A percentile compares a stretch with the other conserved stretches of the same genome.
Evolutionary conservation across 257 asterid species (phyloP).

Genomic region (Nicotiana otophora): DNA sequence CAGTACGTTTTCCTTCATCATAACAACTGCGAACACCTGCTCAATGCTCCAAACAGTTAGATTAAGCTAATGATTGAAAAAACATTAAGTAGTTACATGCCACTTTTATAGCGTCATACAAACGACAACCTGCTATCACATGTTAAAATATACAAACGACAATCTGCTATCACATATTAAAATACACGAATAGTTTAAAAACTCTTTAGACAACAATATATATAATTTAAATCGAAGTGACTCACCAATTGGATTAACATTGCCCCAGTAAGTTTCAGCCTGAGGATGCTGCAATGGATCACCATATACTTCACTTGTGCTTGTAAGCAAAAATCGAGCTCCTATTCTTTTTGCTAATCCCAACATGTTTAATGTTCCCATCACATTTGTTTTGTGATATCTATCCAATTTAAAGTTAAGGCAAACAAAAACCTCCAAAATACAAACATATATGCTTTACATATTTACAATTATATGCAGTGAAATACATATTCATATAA

Average conservation of each 20-base stretch:
- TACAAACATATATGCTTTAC: too few relatives aligned
- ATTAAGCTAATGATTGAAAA: too few relatives aligned
- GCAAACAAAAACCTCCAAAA: neutral
- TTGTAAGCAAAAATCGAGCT: conserved; percentile 78
- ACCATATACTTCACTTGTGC: conserved; percentile 94
- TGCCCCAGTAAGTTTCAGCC: conserved; percentile 83
- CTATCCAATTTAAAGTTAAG: conserved; percentile 41
- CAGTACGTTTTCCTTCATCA: conserved; percentile 89
- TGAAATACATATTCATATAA: too few relatives aligned
- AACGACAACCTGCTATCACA: neutral
- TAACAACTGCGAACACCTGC: conserved; percentile 89
- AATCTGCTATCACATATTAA: neutral
- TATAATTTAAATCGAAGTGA: neutral
- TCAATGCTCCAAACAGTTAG: neutral
- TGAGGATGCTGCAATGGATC: conserved; percentile 91
- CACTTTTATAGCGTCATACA: too few relatives aligned
- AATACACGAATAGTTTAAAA: neutral
- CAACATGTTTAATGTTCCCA: conserved; percentile 96
- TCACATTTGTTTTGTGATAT: conserved; percentile 87
- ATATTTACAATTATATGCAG: too few relatives aligned
- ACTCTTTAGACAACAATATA: neutral
- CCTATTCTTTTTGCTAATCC: conserved; percentile 88
- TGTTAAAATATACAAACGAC: neutral
- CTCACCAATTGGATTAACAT: conserved; percentile 90
- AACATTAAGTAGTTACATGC: too few relatives aligned